A percentile compares a stretch with the other conserved stretches of the same genome.
These are phyloP conservation scores for Moesziomyces aphidis DNA, from an alignment of 1,284 basidiomycete genomes.

Conservation along the genomic window DNA sequence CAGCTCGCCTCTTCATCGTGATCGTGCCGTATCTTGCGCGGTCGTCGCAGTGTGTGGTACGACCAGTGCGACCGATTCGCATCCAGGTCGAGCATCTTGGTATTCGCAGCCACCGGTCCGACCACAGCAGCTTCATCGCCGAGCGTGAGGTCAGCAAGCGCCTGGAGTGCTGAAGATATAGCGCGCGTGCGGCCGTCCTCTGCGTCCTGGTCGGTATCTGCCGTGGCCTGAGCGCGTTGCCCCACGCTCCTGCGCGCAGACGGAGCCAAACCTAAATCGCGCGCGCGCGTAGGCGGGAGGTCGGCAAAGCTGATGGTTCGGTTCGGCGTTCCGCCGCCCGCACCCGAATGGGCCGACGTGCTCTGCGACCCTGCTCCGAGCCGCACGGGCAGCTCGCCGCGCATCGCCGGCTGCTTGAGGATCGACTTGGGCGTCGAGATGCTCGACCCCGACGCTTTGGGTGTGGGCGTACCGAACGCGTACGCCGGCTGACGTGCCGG, in stretches of 20 bases:
- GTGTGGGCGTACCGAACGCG: conserved; percentile 29
- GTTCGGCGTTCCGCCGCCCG: conserved; percentile 35
- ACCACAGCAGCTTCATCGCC: conserved; percentile 14
- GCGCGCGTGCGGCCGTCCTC: conserved; percentile 37
- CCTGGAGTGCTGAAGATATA: conserved; percentile 32
- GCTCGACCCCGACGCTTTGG: conserved; percentile 19
- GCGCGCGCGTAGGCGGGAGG: conserved; percentile 26
- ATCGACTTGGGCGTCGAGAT: conserved; percentile 45
- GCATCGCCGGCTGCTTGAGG: conserved; percentile 37
- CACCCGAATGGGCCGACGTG: conserved; percentile 16
- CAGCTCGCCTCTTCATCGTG: conserved; percentile 14
- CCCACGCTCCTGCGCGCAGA: conserved; percentile 7
- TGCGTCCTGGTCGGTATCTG: conserved; percentile 5
- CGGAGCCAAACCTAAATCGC: conserved; percentile 30
- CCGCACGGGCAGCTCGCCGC: conserved; percentile 9
- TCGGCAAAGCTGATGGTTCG: conserved; percentile 50
- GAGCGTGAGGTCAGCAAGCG: conserved; percentile 45
- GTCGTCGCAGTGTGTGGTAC: conserved; percentile 32
- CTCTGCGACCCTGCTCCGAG: conserved; percentile 19
- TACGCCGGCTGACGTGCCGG: conserved; percentile 27
- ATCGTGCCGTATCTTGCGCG: conserved; percentile 25
- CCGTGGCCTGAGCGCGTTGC: conserved; percentile 1
- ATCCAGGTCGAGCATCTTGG: conserved; percentile 18
- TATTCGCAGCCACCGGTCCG: conserved; percentile 6
- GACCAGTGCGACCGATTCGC: conserved; percentile 46